Percentiles rank a stretch among this genome's conserved stretches.
Conservation (phyloP, 2,329 filamentous ascomycete genomes). For the Colletotrichum lini region DNA sequence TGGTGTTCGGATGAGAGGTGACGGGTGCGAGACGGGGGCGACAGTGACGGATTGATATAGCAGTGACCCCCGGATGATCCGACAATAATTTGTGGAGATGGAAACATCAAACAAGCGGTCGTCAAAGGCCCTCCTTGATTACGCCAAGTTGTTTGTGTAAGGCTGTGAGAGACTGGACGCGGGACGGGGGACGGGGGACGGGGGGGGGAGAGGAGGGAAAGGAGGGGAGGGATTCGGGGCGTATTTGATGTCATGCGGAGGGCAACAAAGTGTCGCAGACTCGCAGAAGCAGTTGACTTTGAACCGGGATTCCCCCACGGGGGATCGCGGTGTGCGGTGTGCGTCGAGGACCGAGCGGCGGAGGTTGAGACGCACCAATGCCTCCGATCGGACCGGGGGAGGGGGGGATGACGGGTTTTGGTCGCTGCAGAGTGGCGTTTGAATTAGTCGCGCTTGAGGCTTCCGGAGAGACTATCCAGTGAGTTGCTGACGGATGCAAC, state of each 20-base stretch:
- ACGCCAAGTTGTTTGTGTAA: conserved; percentile 1
- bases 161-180: not conserved
- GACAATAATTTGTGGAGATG: conserved; percentile 30
- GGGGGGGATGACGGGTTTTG: not conserved
- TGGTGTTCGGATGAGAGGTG: not conserved
- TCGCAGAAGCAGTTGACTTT: conserved; percentile 28
- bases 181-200: no score
- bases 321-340: conserved; percentile 30
- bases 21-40: not conserved
- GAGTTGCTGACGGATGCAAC: conserved; percentile 20
- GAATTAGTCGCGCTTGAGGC: conserved; percentile 21
- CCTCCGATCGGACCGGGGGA: conserved; percentile 26
- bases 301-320: conserved; percentile 39
- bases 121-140: conserved; percentile 26
- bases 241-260: conserved; percentile 28
- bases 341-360: conserved; percentile 34
- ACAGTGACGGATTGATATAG: conserved; percentile 9
- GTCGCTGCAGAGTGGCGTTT: no score
- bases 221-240: conserved; percentile 1
- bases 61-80: conserved; percentile 19
- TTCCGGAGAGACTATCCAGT: not conserved
- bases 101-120: conserved; percentile 30
- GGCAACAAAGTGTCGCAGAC: conserved; percentile 18
- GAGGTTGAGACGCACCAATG: conserved; percentile 40
- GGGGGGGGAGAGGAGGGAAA: no score